phyloP scores from a whole-genome alignment of 805 yeast species.

The Pichia pseudocactophila region DNA sequence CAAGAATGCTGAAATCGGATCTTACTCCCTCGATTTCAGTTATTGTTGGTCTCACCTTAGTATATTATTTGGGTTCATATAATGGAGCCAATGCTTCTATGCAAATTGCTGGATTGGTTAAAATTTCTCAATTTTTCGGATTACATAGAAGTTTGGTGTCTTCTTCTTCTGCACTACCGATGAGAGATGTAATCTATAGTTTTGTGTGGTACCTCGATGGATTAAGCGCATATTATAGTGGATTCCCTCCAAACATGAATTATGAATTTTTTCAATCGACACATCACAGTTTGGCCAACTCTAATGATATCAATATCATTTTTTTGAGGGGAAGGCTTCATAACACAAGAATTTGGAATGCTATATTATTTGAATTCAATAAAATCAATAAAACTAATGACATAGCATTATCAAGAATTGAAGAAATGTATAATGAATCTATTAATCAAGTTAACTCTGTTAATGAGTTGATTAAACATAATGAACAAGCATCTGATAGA shows the following conservation, averaged over 20 bases:
- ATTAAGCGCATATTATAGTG: slow-evolving; percentile 17
- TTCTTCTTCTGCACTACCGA: slow-evolving; percentile 8
- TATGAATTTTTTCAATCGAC: slow-evolving; percentile 13
- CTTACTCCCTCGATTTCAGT: slow-evolving; percentile 17
- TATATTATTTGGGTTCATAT: slow-evolving; percentile 17
- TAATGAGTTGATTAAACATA: slow-evolving; percentile 6
- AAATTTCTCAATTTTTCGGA: slow-evolving; percentile 15
- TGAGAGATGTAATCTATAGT: slow-evolving; percentile 16
- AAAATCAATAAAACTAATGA: slow-evolving; percentile 10
- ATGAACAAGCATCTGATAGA: background rate
- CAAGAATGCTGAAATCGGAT: slow-evolving; percentile 11
- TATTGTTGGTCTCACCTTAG: slow-evolving; percentile 13
- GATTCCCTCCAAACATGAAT: slow-evolving; percentile 16
- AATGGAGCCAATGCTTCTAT: slow-evolving; percentile 14
- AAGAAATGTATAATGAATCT: slow-evolving; percentile 6
- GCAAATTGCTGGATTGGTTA: slow-evolving; percentile 13
- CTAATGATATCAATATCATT: slow-evolving; percentile 9
- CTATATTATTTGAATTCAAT: slow-evolving; percentile 14
- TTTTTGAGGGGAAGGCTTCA: slow-evolving; percentile 14
- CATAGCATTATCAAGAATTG: slow-evolving; percentile 6
- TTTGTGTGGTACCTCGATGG: slow-evolving; percentile 18
- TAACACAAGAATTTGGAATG: slow-evolving; percentile 14
- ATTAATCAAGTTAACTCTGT: slow-evolving; percentile 9
- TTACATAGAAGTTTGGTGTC: slow-evolving; percentile 14
- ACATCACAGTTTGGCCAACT: slow-evolving; percentile 10